A percentile compares a stretch with the other conserved stretches of the same genome.
Conservation (phyloP, 1,284 basidiomycete species). For the Cutaneotrichosporon cutaneum region DNA sequence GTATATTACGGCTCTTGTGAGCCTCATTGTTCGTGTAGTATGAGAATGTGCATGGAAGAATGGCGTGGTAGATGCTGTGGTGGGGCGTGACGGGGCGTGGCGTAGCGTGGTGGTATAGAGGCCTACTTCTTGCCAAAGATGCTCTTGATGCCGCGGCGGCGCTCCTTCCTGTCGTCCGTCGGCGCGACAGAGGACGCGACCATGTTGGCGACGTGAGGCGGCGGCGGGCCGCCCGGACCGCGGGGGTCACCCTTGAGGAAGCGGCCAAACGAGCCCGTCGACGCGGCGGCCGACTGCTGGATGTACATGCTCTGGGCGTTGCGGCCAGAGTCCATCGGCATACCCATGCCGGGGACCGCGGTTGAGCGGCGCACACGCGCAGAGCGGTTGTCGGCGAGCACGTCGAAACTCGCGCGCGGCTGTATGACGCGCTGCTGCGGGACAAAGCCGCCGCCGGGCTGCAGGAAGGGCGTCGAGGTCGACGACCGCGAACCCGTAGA, state of each 20-base stretch:
- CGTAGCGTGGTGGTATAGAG: background rate
- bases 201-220: conserved; percentile 13
- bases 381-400: conserved; percentile 11
- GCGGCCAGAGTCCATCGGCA: conserved; percentile 7
- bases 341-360: conserved; percentile 12
- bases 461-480: conserved; percentile 6
- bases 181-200: conserved; percentile 6
- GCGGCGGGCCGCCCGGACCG: background rate
- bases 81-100: background rate
- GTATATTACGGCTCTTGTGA: conserved; percentile 5
- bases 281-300: conserved; percentile 26
- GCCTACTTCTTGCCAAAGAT: conserved; percentile 23
- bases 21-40: conserved; percentile 2
- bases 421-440: conserved; percentile 19
- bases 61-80: background rate
- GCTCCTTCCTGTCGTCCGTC: conserved; percentile 23
- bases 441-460: conserved; percentile 8
- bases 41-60: conserved; percentile 3
- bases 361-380: conserved; percentile 20
- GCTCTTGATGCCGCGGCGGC: conserved; percentile 25
- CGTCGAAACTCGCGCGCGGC: conserved; percentile 27
- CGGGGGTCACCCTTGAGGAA: conserved; percentile 17
- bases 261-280: conserved; percentile 29
- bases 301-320: conserved; percentile 38
- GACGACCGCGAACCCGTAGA: conserved; percentile 5